Base-by-base conservation (phyloP, 164 flowering plant species). In the Taxillus chinensis region DNA sequence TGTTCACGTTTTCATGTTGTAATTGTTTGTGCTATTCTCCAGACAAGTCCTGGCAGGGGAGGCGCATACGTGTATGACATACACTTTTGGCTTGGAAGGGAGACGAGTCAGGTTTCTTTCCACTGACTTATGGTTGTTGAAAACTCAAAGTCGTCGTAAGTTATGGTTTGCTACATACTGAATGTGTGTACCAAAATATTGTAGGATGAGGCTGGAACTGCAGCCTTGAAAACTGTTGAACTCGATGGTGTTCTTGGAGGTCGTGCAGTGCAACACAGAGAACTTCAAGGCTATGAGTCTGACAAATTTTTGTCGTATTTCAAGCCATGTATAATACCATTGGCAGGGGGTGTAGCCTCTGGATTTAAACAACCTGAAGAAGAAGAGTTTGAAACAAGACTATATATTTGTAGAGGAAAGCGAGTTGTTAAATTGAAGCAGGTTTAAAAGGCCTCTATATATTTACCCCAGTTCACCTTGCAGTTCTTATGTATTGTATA, bases 151-250 rank as follows among this genome's bases (percentile, higher is more conserved):
- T 43, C 37, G 17, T 10, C 6, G 7, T 41, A 39, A 43, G 51
- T 43, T 9, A 42, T 5, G 39, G 59, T 4, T 3, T 15, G 42
- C 37, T 27, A 51, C 11, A 57, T 64, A 46, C 68, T 60, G 14
- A 9, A n/a, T 45, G 62, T 27, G 49, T 15, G 62, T 62, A 42
- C 54, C 53, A 39, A 63, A 53, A 56, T 63, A 62, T 61, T 57
- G 52, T 67, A 95, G 99, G 99, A 95, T 80, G 99, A 95, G 75
- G 86, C 99, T 64, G 99, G 99, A 70, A 82, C 98, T 27, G 99
- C 99, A 51, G 99, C 99, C 51, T 82, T 91, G 49, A 95, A 95
- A 83, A 85, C 99, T 46, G 89, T 95, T 70, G 99, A 95, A 73
- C 95, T 95, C 70, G 99, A 95, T 83, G 85, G 90, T 43, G 79